These are phyloP conservation scores for Picea glauca DNA, from an alignment of 75 land plant species.

Conservation along the genomic window DNA sequence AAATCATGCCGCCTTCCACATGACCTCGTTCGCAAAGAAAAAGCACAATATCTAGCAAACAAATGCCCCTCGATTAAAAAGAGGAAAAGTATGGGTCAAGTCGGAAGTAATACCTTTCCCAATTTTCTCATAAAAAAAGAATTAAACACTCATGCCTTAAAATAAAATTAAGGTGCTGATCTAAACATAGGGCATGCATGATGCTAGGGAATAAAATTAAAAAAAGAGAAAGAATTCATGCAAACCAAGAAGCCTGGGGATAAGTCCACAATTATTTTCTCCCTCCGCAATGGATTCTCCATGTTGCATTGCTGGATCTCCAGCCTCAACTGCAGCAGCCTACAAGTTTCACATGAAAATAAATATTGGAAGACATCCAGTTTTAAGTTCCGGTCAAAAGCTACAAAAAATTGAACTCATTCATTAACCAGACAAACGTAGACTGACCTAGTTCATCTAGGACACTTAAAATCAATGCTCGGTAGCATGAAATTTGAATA, in stretches of 20 bases:
- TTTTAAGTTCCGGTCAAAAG: no score
- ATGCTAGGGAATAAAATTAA: conserved; percentile 5
- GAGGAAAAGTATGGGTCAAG: neutral
- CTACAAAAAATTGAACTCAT: neutral
- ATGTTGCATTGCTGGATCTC: conserved; percentile 79
- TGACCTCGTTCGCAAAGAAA: conserved; percentile 93
- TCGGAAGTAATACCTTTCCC: neutral
- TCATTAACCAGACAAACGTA: neutral
- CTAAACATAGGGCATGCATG: neutral
- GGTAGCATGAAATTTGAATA: neutral
- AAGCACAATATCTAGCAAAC: conserved; percentile 71
- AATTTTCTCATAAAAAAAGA: neutral
- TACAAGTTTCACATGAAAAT: conserved; percentile 17
- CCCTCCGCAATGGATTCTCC: conserved; percentile 67
- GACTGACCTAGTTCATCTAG: neutral
- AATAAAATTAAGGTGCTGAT: neutral
- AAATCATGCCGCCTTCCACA: conserved; percentile 98
- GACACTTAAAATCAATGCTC: neutral
- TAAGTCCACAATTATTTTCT: conserved; percentile 52
- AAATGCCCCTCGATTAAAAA: conserved; percentile 8
- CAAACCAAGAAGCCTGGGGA: conserved; percentile 87
- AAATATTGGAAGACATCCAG: neutral
- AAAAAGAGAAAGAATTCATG: neutral
- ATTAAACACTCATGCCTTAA: neutral
- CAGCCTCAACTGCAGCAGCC: conserved; percentile 83